Conservation (phyloP, 495 filamentous ascomycete genomes). For the Cetradonia linearis region DNA sequence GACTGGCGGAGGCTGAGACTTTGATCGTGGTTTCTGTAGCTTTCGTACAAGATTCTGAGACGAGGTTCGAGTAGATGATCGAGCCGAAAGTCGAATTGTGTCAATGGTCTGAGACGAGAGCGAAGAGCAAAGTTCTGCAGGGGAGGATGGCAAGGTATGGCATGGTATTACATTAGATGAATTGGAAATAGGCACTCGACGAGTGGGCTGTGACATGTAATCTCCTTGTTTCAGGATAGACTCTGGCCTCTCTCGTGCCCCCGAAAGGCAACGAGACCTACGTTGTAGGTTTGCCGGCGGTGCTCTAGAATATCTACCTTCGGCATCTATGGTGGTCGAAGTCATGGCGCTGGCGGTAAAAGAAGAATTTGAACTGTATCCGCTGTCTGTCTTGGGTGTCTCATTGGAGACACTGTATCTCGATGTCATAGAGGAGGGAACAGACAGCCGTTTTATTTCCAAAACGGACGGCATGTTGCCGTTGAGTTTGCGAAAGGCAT, state of each 20-base stretch:
- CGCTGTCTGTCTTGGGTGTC: slow-evolving; percentile 15
- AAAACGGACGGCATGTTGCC: not conserved
- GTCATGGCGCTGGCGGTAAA: not conserved
- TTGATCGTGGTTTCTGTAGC: slow-evolving; percentile 21
- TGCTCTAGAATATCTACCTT: not conserved
- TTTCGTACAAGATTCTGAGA: slow-evolving; percentile 12
- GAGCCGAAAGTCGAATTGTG: slow-evolving; percentile 6
- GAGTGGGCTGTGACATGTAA: not conserved
- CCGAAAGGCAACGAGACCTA: not conserved
- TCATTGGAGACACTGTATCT: slow-evolving; percentile 6
- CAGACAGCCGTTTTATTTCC: not conserved
- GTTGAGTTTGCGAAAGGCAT: slow-evolving; percentile 18
- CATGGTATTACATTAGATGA: not conserved
- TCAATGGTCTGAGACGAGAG: slow-evolving; percentile 5
- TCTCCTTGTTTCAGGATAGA: not conserved
- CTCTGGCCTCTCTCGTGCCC: not conserved
- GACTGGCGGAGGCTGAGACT: slow-evolving; percentile 18
- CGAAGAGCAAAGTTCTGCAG: not conserved
- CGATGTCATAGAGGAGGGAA: not conserved
- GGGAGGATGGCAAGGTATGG: not conserved
- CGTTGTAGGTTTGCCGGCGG: not conserved
- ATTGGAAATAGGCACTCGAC: not conserved
- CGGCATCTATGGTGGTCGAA: not conserved
- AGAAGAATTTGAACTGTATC: slow-evolving; percentile 19
- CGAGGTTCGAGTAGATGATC: slow-evolving; percentile 5